Conservation (phyloP, 305 asterid genomes). For the Solanum hybrid region DNA sequence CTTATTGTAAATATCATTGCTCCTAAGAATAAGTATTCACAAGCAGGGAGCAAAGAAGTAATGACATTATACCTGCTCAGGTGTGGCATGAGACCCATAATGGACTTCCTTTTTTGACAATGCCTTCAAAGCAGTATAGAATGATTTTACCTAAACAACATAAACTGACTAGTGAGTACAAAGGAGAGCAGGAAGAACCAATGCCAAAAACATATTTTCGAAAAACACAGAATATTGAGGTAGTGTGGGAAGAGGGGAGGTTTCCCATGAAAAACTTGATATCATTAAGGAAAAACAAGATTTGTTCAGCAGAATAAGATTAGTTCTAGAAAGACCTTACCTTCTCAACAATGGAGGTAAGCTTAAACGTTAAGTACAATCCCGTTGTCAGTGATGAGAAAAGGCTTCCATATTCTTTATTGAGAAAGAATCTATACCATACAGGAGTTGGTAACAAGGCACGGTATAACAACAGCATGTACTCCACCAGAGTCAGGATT, state of each 20-base stretch:
- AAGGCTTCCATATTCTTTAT: conserved; percentile 91
- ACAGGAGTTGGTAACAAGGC: conserved; percentile 87
- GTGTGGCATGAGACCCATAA: conserved; percentile 82
- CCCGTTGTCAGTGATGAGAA: conserved; percentile 89
- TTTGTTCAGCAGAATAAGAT: background rate
- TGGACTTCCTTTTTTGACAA: conserved; percentile 71
- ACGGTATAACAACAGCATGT: conserved; percentile 76
- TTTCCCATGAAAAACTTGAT: background rate
- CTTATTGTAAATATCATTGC: background rate
- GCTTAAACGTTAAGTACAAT: conserved; percentile 83
- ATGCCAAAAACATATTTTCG: background rate
- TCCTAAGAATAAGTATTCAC: background rate
- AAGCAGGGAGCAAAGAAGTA: background rate
- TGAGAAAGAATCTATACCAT: conserved; percentile 93
- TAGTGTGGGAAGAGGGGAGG: background rate
- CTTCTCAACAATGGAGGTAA: conserved; percentile 77
- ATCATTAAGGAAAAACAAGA: background rate
- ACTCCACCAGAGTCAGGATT: conserved; percentile 89
- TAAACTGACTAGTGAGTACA: conserved; percentile 11
- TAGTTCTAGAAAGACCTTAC: conserved; percentile 24
- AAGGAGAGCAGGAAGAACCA: background rate
- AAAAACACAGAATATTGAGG: background rate
- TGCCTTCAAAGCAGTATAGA: conserved; percentile 72
- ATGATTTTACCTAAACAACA: conserved; percentile 55
- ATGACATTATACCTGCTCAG: conserved; percentile 57